A percentile compares a stretch with the other conserved stretches of the same genome.
phyloP scores from a whole-genome alignment of 2,329 filamentous ascomycete species.

The Sporothrix euskadiensis region DNA sequence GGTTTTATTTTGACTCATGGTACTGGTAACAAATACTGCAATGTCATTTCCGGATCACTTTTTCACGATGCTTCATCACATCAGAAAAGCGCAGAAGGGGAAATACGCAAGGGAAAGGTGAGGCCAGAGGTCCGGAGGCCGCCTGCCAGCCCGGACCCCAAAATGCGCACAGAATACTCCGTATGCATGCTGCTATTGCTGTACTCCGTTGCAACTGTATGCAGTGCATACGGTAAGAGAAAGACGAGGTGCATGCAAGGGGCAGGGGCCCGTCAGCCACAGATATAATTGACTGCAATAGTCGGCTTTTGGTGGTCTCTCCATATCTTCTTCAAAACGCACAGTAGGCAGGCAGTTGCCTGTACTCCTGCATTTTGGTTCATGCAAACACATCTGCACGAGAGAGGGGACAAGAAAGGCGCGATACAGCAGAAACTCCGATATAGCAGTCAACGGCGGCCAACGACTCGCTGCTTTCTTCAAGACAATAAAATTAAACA shows the following conservation, averaged over 20 bases:
- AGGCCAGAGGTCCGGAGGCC: constrained; percentile 21
- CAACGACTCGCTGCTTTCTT: constrained; percentile 1
- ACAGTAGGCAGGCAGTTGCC: background rate
- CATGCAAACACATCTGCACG: constrained; percentile 3
- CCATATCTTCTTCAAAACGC: too few species aligned
- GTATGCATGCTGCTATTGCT: background rate
- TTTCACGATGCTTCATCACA: background rate
- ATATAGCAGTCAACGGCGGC: background rate
- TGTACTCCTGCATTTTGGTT: background rate
- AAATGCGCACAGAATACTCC: background rate
- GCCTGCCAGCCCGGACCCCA: constrained; percentile 2
- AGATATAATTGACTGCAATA: background rate
- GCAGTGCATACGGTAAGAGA: background rate
- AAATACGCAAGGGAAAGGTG: background rate
- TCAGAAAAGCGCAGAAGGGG: background rate
- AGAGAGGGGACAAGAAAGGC: background rate
- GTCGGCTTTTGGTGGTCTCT: background rate
- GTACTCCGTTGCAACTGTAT: background rate
- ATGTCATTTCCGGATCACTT: background rate
- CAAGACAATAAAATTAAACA: background rate
- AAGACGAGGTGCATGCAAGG: constrained; percentile 11
- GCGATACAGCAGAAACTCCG: background rate
- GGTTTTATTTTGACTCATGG: background rate
- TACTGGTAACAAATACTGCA: background rate
- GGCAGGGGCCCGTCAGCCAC: constrained; percentile 12